Evolutionary conservation across 2,329 filamentous ascomycete species (phyloP).

Genomic region (Monosporascus ibericus): DNA sequence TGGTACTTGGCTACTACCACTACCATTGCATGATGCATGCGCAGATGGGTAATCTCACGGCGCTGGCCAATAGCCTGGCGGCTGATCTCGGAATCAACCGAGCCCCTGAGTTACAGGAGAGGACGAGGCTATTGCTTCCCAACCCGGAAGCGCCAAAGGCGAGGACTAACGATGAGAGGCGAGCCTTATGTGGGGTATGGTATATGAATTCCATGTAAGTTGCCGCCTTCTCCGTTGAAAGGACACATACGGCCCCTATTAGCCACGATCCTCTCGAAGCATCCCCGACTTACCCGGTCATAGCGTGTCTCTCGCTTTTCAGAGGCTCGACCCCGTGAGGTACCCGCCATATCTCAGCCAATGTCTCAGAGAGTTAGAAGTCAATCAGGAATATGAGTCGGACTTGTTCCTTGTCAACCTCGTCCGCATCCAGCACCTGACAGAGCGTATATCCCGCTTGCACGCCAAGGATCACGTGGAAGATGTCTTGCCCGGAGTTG

Average conservation of each 20-base stretch:
- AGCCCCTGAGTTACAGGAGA: constrained; percentile 34
- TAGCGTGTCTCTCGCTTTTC: constrained; percentile 37
- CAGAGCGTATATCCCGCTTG: constrained; percentile 41
- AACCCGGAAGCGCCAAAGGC: constrained; percentile 30
- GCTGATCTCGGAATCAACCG: constrained; percentile 41
- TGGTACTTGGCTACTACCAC: constrained; percentile 46
- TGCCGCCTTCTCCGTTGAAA: neutral
- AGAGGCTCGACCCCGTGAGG: constrained; percentile 41
- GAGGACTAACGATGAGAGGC: constrained; percentile 45
- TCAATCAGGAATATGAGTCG: constrained; percentile 36
- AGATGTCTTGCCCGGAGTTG: constrained; percentile 27
- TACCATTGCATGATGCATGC: constrained; percentile 48
- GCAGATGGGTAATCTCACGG: constrained; percentile 45
- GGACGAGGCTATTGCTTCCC: constrained; percentile 35
- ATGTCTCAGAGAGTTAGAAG: constrained; percentile 40
- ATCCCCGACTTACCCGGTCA: neutral
- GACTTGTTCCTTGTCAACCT: constrained; percentile 42
- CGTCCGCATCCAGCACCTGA: constrained; percentile 43
- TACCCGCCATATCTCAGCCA: constrained; percentile 47
- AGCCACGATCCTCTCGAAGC: neutral
- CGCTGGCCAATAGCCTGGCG: constrained; percentile 40
- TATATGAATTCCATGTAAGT: constrained; percentile 48
- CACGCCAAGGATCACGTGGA: constrained; percentile 28
- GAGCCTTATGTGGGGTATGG: constrained; percentile 48
- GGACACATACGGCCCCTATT: neutral